Base-by-base conservation (phyloP, 306 rosid genomes). In the Begonia peltatifolia region DNA sequence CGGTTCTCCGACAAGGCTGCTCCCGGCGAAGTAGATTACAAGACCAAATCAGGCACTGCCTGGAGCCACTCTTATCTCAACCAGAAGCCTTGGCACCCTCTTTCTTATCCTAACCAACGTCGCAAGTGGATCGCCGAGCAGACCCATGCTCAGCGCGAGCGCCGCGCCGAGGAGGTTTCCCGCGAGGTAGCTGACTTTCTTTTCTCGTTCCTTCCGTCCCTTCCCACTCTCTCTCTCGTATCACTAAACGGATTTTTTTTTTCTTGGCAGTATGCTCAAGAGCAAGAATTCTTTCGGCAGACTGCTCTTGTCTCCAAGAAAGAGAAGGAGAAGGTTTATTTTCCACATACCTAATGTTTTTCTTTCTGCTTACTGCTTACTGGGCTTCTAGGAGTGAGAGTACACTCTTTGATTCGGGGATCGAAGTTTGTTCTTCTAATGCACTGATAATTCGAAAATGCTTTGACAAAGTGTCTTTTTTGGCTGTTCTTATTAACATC, bases 41-140 rank as follows among this genome's bases (percentile, higher is more conserved):
- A 82, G 71, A 70, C 61, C 51, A 84, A 89, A 69, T 65, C 95
- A 0, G 97, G 97, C 48, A 89, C 95, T 0, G 97, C 97, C 0
- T 89, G 97, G 95, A 89, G 97, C 74, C 97, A 89, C 57, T 80
- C 86, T 0, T 89, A 62, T 65, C 85, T 89, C 10, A 89, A 89
- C 65, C 95, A 89, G 77, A 89, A 89, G 83, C 95, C 95, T 36
- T 89, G 97, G 97, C 97, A 89, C 58, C 97, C 94, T 60, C 89
- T 89, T 36, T 89, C 97, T 43, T 89, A 89, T 74, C 97, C 97
- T 18, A 89, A 89, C 62, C 97, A 89, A 57, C 94, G 94, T 59
- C 94, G 95, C 62, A 90, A 83, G 73, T 90, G 97, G 97, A 90
- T 90, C 64, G 92, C 95, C 64, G 97, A 90, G 62, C 97, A 90